Conservation (phyloP, 495 filamentous ascomycete species). For the Penicillium turbatum region DNA sequence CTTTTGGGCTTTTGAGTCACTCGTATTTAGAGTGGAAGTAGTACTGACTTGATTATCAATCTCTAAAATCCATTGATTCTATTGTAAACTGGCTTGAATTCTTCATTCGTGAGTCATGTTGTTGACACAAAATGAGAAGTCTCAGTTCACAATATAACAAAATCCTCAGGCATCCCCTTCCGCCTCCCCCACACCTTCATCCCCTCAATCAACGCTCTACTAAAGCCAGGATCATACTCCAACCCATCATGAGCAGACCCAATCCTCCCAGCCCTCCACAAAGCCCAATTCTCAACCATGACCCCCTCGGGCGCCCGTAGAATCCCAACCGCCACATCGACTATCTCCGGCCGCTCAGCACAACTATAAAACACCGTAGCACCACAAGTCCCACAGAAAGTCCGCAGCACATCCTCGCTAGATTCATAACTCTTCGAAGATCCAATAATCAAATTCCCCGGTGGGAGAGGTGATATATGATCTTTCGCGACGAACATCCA, state of each 20-base stretch:
- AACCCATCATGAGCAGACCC: slow-evolving; percentile 29
- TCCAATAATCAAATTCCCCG: slow-evolving; percentile 35
- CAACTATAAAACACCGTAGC: slow-evolving; percentile 47
- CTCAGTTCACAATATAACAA: slow-evolving; percentile 12
- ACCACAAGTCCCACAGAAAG: slow-evolving; percentile 52
- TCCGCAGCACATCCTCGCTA: slow-evolving; percentile 42
- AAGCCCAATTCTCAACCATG: slow-evolving; percentile 43
- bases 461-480: slow-evolving; percentile 19
- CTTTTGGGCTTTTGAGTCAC: slow-evolving; percentile 8
- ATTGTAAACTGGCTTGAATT: too few species aligned
- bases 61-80: too few species aligned
- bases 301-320: slow-evolving; percentile 45
- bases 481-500: slow-evolving; percentile 41
- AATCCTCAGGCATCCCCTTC: slow-evolving; percentile 16
- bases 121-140: too few species aligned
- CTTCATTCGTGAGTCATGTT: too few species aligned
- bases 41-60: not conserved
- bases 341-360: slow-evolving; percentile 38
- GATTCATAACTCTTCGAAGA: slow-evolving; percentile 44
- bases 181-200: slow-evolving; percentile 24
- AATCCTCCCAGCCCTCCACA: slow-evolving; percentile 30
- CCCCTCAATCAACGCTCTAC: slow-evolving; percentile 27
- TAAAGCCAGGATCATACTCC: slow-evolving; percentile 29
- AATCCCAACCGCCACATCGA: slow-evolving; percentile 50
- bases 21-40: not conserved